These are phyloP conservation scores for Solanum etuberosum DNA, from an alignment of 257 asterid genomes.

Conservation along the genomic window DNA sequence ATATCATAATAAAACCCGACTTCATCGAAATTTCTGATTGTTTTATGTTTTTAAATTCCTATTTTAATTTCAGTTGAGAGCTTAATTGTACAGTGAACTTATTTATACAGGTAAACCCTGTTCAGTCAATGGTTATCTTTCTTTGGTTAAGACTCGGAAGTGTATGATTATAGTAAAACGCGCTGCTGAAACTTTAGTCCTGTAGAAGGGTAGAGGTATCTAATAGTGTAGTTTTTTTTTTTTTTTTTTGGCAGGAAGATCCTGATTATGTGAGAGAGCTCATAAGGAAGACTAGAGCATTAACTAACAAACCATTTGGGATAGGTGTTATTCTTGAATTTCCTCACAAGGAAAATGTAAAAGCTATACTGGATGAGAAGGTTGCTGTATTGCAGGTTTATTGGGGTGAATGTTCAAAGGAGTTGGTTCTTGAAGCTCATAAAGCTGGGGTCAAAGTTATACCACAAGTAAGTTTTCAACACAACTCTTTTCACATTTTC, in stretches of 20 bases:
- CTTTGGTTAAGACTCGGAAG: background rate
- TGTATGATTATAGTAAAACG: background rate
- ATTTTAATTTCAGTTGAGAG: background rate
- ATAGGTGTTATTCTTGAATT: constrained; percentile 75
- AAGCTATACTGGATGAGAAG: constrained; percentile 70
- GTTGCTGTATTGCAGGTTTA: constrained; percentile 75
- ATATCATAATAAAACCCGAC: background rate
- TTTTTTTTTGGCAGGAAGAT: constrained; percentile 80
- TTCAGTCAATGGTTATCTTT: background rate
- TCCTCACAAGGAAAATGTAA: constrained; percentile 75
- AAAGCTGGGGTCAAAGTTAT: constrained; percentile 67
- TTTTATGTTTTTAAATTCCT: background rate
- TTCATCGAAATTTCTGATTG: background rate
- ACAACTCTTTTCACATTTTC: background rate
- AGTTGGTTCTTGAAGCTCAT: constrained; percentile 64
- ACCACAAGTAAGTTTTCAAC: constrained; percentile 55
- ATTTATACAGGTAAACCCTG: background rate
- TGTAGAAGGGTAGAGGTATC: background rate
- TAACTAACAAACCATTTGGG: constrained; percentile 88
- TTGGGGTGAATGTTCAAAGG: constrained; percentile 74
- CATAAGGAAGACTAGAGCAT: constrained; percentile 58
- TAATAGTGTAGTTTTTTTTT: background rate
- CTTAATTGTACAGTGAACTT: background rate
- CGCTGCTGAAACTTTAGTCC: background rate
- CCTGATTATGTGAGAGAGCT: constrained; percentile 57